These are phyloP conservation scores for Cyclostephanos tholiformis DNA, from an alignment of 108 stramenopile genomes.

Conservation along the genomic window DNA sequence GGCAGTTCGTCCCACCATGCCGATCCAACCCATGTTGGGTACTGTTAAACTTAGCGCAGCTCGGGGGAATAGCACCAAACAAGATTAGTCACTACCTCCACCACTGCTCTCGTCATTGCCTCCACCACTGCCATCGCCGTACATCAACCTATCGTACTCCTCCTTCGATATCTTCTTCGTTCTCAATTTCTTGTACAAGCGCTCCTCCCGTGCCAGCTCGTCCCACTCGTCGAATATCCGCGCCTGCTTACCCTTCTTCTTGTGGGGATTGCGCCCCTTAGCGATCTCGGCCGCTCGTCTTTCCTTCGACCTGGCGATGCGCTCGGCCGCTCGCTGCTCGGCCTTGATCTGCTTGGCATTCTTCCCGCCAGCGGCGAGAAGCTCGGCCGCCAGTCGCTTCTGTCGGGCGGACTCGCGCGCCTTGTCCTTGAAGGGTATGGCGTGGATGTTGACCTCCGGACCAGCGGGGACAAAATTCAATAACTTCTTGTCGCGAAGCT, in stretches of 20 bases:
- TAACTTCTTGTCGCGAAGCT: slow-evolving; percentile 75
- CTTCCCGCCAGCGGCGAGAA: slow-evolving; percentile 89
- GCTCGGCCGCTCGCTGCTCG: slow-evolving; percentile 80
- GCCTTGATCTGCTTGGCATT: slow-evolving; percentile 91
- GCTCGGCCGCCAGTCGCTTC: slow-evolving; percentile 81
- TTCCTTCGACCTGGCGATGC: slow-evolving; percentile 61
- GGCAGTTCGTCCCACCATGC: too few species aligned
- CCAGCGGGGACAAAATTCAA: slow-evolving; percentile 78
- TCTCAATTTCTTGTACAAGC: slow-evolving; percentile 88
- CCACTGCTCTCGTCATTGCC: slow-evolving; percentile 27
- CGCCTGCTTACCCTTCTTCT: slow-evolving; percentile 85
- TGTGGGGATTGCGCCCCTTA: slow-evolving; percentile 89
- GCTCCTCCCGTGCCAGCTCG: slow-evolving; percentile 96
- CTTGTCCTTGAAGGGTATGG: slow-evolving; percentile 90
- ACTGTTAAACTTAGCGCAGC: too few species aligned
- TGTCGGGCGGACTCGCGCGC: slow-evolving; percentile 88
- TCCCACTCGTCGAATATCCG: slow-evolving; percentile 98
- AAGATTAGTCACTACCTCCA: slow-evolving; percentile 3
- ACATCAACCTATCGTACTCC: slow-evolving; percentile 72
- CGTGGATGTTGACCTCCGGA: slow-evolving; percentile 78
- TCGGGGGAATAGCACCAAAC: too few species aligned
- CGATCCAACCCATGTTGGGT: too few species aligned
- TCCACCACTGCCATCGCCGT: slow-evolving; percentile 42
- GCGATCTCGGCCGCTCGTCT: slow-evolving; percentile 60
- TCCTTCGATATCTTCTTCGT: slow-evolving; percentile 85